Conservation (phyloP, 179 eudicot species). For the Actinidia arguta region DNA sequence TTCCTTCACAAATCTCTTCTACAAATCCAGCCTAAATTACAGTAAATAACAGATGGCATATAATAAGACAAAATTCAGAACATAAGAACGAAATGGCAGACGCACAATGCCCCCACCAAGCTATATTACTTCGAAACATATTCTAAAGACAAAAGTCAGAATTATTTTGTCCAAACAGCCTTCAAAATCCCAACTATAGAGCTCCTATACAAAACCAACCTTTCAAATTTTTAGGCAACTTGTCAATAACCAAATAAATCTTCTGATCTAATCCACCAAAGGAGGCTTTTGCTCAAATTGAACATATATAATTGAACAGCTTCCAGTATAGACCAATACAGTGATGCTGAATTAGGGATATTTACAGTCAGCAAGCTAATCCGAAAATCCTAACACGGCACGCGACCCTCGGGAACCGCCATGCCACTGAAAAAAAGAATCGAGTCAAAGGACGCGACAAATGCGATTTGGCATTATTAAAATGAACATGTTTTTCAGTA, state of each 20-base stretch:
- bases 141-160: not conserved
- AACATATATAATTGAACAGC: slow-evolving; percentile 14
- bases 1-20: too few relatives aligned
- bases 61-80: not conserved
- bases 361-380: slow-evolving; percentile 17
- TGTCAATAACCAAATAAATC: not conserved
- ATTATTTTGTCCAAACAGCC: not conserved
- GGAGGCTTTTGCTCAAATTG: slow-evolving; percentile 10
- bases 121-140: not conserved
- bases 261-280: slow-evolving; percentile 5
- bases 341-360: not conserved
- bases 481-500: slow-evolving; percentile 3
- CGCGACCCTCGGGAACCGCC: not conserved
- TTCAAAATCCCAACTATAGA: not conserved
- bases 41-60: not conserved
- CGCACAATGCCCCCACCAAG: not conserved
- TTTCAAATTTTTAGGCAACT: not conserved
- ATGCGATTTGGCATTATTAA: not conserved
- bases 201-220: slow-evolving; percentile 9
- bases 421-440: not conserved
- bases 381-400: slow-evolving; percentile 16
- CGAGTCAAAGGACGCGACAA: slow-evolving; percentile 8
- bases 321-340: not conserved
- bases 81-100: not conserved
- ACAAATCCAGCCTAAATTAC: not conserved